Conservation (phyloP, 805 yeast species). For the Starmera amethionina region DNA sequence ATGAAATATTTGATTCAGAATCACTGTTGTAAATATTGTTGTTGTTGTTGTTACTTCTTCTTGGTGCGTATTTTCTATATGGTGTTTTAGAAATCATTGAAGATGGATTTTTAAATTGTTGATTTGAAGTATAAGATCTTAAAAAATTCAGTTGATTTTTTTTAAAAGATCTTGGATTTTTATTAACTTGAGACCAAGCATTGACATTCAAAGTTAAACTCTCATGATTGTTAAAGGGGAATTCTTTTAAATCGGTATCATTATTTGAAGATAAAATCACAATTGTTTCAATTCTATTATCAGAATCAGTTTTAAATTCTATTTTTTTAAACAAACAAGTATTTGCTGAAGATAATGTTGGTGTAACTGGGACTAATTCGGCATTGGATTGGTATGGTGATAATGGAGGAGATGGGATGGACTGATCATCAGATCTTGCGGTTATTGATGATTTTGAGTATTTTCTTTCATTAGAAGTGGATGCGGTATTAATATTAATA, state of each 20-base stretch:
- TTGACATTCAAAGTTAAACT: slow-evolving; percentile 38
- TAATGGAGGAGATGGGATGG: slow-evolving; percentile 36
- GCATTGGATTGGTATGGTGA: slow-evolving; percentile 26
- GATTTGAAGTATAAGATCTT: slow-evolving; percentile 31
- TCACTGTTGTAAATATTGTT: slow-evolving; percentile 20
- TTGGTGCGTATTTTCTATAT: slow-evolving; percentile 16
- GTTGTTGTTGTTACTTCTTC: slow-evolving; percentile 7
- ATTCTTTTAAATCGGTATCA: slow-evolving; percentile 17
- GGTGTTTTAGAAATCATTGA: slow-evolving; percentile 7
- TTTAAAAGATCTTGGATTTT: slow-evolving; percentile 30
- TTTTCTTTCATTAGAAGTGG: slow-evolving; percentile 10
- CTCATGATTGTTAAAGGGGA: slow-evolving; percentile 38
- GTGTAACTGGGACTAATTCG: slow-evolving; percentile 1
- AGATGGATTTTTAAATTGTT: slow-evolving; percentile 18
- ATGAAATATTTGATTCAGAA: slow-evolving; percentile 19
- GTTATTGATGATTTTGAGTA: slow-evolving; percentile 14
- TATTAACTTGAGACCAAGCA: slow-evolving; percentile 38
- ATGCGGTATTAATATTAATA: neutral
- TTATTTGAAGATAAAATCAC: slow-evolving; percentile 2
- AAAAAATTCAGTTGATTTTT: slow-evolving; percentile 40
- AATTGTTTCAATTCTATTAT: slow-evolving; percentile 9
- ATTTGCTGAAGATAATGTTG: slow-evolving; percentile 13
- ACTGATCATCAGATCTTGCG: slow-evolving; percentile 15
- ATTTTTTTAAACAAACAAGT: slow-evolving; percentile 12
- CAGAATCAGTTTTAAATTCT: neutral